Percentiles rank a stretch among this genome's conserved stretches.
These are phyloP conservation scores for Penicillium flavigenum DNA, from an alignment of 495 filamentous ascomycete species.

Conservation along the genomic window DNA sequence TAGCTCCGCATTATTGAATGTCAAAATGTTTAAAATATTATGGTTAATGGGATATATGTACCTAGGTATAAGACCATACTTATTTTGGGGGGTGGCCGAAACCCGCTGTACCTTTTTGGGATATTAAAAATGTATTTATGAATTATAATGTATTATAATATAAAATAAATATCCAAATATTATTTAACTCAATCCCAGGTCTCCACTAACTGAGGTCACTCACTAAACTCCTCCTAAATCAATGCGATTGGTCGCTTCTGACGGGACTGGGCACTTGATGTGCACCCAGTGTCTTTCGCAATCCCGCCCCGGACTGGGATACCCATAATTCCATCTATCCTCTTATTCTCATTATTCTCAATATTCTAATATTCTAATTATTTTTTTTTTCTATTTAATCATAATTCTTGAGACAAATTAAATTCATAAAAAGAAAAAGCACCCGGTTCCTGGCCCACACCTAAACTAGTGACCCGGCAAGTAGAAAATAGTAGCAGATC, in stretches of 20 bases:
- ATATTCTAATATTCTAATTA: neutral
- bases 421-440: constrained; percentile 18
- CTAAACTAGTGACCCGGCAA: constrained; percentile 34
- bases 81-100: constrained; percentile 1
- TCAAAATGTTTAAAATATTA: too few relatives aligned
- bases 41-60: neutral
- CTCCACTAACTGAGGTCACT: neutral
- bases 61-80: neutral
- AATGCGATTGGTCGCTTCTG: constrained; percentile 1
- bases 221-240: neutral
- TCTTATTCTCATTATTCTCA: neutral
- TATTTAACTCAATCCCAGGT: too few relatives aligned
- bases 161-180: too few relatives aligned
- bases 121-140: neutral
- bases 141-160: neutral
- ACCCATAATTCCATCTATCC: too few relatives aligned
- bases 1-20: too few relatives aligned
- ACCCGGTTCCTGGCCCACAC: constrained; percentile 40
- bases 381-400: constrained; percentile 10
- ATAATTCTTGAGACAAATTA: constrained; percentile 13
- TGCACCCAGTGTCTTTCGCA: constrained; percentile 19
- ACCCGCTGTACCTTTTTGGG: neutral
- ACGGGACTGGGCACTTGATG: constrained; percentile 18
- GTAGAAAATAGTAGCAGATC: constrained; percentile 46
- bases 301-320: constrained; percentile 30